Percentiles rank a stretch among this genome's conserved stretches.
These are phyloP conservation scores for Nothophoma quercina DNA, from an alignment of 2,329 filamentous ascomycete genomes.

Conservation along the genomic window DNA sequence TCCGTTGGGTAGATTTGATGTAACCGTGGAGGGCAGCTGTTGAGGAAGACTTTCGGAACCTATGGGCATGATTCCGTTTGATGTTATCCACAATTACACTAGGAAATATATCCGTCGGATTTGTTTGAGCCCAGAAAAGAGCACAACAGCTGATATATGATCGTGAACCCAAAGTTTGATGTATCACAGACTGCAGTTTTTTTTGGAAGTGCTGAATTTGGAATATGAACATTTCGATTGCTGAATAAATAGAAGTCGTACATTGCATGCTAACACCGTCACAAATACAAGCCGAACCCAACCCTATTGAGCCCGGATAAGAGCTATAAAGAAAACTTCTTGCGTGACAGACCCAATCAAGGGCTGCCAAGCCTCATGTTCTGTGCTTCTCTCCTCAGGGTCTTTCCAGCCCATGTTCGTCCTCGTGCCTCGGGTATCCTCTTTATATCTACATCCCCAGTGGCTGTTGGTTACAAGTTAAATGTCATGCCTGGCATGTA, in stretches of 20 bases:
- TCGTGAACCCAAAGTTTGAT: too few relatives aligned
- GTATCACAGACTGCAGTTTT: too few relatives aligned
- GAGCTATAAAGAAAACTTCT: conserved; percentile 38
- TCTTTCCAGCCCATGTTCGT: conserved; percentile 25
- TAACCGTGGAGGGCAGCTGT: too few relatives aligned
- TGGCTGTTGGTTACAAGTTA: conserved; percentile 23
- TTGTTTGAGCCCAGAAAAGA: too few relatives aligned
- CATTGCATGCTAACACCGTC: conserved; percentile 50
- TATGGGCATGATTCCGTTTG: too few relatives aligned
- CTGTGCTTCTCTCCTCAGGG: conserved; percentile 28
- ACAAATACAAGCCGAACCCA: conserved; percentile 48
- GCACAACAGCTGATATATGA: too few relatives aligned
- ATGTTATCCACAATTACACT: too few relatives aligned
- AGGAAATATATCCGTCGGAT: too few relatives aligned
- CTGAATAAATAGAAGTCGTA: conserved; percentile 38
- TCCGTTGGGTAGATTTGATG: too few relatives aligned
- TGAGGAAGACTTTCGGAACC: too few relatives aligned
- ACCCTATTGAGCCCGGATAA: conserved; percentile 37
- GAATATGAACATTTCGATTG: conserved; percentile 8
- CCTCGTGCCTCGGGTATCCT: conserved; percentile 32
- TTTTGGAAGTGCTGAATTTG: too few relatives aligned
- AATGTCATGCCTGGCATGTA: conserved; percentile 11
- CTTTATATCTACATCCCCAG: conserved; percentile 47
- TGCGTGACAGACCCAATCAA: conserved; percentile 26
- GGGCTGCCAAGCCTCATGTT: conserved; percentile 28